Conservation (phyloP, 768 basidiomycete genomes). For the Pleurotus tuoliensis region DNA sequence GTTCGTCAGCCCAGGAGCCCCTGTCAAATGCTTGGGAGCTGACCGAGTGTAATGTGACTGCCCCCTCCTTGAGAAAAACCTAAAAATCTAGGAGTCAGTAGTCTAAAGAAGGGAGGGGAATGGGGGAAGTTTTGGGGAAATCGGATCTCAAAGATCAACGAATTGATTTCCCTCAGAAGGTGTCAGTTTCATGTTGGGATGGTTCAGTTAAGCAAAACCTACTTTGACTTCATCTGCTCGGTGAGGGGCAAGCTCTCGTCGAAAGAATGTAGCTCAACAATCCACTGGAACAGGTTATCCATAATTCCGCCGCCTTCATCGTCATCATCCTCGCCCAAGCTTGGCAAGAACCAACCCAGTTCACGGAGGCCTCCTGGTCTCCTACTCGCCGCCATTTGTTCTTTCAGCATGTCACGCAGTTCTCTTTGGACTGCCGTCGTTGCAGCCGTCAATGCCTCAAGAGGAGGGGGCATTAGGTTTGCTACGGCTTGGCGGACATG, state of each 20-base stretch:
- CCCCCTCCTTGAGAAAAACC: slow-evolving; percentile 71
- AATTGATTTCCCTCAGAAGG: slow-evolving; percentile 47
- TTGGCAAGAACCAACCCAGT: slow-evolving; percentile 72
- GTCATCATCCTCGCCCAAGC: slow-evolving; percentile 24
- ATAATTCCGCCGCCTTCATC: slow-evolving; percentile 29
- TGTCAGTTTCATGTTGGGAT: not conserved
- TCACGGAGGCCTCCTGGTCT: slow-evolving; percentile 37
- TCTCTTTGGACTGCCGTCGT: slow-evolving; percentile 60
- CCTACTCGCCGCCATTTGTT: slow-evolving; percentile 42
- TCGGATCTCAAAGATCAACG: slow-evolving; percentile 68
- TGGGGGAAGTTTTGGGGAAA: slow-evolving; percentile 66
- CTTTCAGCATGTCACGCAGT: slow-evolving; percentile 55
- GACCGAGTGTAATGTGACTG: slow-evolving; percentile 63
- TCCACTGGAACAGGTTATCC: slow-evolving; percentile 71
- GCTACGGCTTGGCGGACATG: slow-evolving; percentile 43
- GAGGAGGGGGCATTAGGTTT: slow-evolving; percentile 57
- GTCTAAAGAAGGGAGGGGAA: slow-evolving; percentile 73
- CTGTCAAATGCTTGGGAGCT: not conserved
- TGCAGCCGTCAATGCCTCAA: slow-evolving; percentile 48
- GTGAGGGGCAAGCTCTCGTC: slow-evolving; percentile 57
- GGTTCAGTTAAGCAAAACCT: slow-evolving; percentile 14
- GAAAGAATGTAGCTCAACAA: slow-evolving; percentile 71
- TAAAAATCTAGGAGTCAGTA: slow-evolving; percentile 68
- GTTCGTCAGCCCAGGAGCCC: not conserved
- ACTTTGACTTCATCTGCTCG: slow-evolving; percentile 52